Evolutionary conservation across 768 basidiomycete genomes (phyloP).

Genomic region (Macrolepiota fuliginosa): DNA sequence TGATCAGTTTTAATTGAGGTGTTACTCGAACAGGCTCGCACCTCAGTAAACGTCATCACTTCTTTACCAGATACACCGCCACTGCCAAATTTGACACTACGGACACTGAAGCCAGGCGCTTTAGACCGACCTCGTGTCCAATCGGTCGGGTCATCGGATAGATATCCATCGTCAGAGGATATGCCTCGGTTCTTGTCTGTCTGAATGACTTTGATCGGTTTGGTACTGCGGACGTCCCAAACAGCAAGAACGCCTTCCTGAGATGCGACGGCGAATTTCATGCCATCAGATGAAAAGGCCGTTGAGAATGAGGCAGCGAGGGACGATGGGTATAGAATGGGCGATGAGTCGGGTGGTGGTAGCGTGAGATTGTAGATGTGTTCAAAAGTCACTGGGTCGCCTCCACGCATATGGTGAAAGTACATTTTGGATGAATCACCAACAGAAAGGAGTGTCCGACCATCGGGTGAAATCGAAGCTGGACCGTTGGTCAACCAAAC

Average conservation of each 20-base stretch:
- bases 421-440: slow-evolving; percentile 18
- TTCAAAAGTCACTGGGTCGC: slow-evolving; percentile 13
- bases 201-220: slow-evolving; percentile 18
- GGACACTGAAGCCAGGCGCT: slow-evolving; percentile 17
- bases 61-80: slow-evolving; percentile 16
- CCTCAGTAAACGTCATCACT: slow-evolving; percentile 16
- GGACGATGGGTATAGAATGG: slow-evolving; percentile 16
- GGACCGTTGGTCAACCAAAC: background rate
- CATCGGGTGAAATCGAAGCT: slow-evolving; percentile 18
- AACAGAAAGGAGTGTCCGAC: slow-evolving; percentile 16
- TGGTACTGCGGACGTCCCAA: slow-evolving; percentile 18
- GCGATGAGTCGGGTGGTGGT: slow-evolving; percentile 15
- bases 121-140: slow-evolving; percentile 14
- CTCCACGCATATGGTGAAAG: slow-evolving; percentile 16
- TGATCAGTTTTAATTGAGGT: background rate
- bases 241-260: slow-evolving; percentile 18
- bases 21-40: background rate
- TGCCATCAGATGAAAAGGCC: slow-evolving; percentile 15
- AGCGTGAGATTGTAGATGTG: slow-evolving; percentile 13
- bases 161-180: slow-evolving; percentile 12
- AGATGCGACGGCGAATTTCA: slow-evolving; percentile 18
- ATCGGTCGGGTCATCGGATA: slow-evolving; percentile 18
- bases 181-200: slow-evolving; percentile 18
- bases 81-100: slow-evolving; percentile 17
- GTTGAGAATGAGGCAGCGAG: slow-evolving; percentile 19